Evolutionary conservation across 2,329 filamentous ascomycete genomes (phyloP), one percentile per base, ranked within the genome.

Genomic region (Peltaster fructicola): DNA sequence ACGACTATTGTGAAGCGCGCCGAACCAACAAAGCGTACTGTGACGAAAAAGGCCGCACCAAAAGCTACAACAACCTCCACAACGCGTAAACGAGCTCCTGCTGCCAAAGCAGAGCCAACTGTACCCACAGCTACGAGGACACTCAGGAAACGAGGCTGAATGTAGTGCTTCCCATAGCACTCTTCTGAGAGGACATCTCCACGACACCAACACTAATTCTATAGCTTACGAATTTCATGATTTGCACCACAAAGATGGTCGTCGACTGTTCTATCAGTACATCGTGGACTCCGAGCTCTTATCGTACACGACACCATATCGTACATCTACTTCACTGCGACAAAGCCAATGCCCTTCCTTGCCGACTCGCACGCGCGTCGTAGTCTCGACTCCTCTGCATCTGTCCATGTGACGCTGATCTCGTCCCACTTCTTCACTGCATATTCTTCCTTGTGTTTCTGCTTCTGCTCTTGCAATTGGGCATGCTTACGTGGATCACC

Each of bases 361-460:
- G 68, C 68, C 27, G 48, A 53, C 37, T 63, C 56, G 38, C 61
- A 65, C 2, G 68, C 68, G 29, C 45, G 51, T 34, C 61, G 61
- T 26, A 74, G 42, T 20, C 57, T 60, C 44, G 72, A 67, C 35
- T 70, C 63, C 40, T 74, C 69, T 3, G 51, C 54, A 48, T 73
- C 68, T 11, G 68, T 72, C 69, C 69, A 74, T 38, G 68, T 61
- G 17, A 73, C 63, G 24, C 51, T 65, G 33, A 73, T 39, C 30
- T 72, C 53, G 42, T 73, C 63, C 68, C 68, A 73, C 13, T 70
- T 71, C 46, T 63, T 65, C 11, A 59, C 56, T 28, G 56, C 51
- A 38, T 62, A 72, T 39, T 73, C 68, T 26, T 59, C 53, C 27
- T 60, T 60, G 41, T 64, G 67, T 27, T 52, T 52, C 36, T 59